These are phyloP conservation scores for Pseudogymnoascus sp. DNA, from an alignment of 2,329 filamentous ascomycete genomes.

Conservation along the genomic window DNA sequence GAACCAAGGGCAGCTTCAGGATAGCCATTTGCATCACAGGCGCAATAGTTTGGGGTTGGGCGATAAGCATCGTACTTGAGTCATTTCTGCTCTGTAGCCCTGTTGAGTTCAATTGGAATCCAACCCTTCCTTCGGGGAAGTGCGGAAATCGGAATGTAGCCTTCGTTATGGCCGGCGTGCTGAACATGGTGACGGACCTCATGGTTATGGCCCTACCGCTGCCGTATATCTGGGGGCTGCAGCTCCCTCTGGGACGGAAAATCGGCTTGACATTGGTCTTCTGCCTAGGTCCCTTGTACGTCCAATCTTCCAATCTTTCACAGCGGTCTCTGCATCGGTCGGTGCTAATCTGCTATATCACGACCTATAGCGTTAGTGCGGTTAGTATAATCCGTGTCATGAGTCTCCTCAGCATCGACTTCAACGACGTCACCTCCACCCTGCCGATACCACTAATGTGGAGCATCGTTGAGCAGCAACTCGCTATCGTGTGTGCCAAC, in stretches of 20 bases:
- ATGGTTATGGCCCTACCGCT: constrained; percentile 29
- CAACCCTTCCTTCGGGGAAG: constrained; percentile 2
- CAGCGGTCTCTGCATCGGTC: neutral
- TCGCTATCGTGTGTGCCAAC: constrained; percentile 30
- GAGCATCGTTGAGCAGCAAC: constrained; percentile 30
- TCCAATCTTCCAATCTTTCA: neutral
- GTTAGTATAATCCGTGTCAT: constrained; percentile 16
- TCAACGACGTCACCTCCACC: constrained; percentile 15
- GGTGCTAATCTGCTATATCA: neutral
- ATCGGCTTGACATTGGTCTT: constrained; percentile 30
- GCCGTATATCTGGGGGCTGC: constrained; percentile 28
- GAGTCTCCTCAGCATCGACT: constrained; percentile 19
- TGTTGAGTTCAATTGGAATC: constrained; percentile 15
- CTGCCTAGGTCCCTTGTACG: constrained; percentile 27
- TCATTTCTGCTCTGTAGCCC: constrained; percentile 13
- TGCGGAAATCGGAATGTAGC: constrained; percentile 4
- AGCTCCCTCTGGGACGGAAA: constrained; percentile 27
- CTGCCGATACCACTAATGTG: constrained; percentile 20
- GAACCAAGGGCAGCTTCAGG: constrained; percentile 10
- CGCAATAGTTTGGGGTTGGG: constrained; percentile 10
- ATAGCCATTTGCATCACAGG: constrained; percentile 10
- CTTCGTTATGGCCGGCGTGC: constrained; percentile 9
- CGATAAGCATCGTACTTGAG: constrained; percentile 9
- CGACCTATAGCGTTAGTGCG: neutral
- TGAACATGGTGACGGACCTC: constrained; percentile 31